Evolutionary conservation across 139 green algal genomes (phyloP).

Genomic region (Chlorella sp.): DNA sequence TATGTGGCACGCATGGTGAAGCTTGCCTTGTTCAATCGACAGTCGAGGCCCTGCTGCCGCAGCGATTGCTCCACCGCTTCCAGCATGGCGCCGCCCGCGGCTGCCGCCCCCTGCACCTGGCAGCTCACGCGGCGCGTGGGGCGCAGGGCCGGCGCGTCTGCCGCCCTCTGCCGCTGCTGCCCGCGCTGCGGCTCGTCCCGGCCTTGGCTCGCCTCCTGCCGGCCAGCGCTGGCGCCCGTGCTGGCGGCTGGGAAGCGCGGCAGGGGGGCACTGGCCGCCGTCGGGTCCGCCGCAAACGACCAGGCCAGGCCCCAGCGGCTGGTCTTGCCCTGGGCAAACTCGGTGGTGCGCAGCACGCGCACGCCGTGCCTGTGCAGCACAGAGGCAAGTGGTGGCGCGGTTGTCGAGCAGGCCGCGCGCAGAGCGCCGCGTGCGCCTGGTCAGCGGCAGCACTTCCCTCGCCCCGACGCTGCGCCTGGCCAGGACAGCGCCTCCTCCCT

Average conservation of each 20-base stretch:
- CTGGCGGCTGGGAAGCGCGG: conserved; percentile 48
- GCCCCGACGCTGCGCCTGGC: no score
- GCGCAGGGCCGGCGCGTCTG: conserved; percentile 48
- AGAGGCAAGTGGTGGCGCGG: no score
- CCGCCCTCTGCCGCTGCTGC: conserved; percentile 46
- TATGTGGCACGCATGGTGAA: conserved; percentile 6
- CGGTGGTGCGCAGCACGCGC: conserved; percentile 71
- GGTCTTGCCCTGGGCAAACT: conserved; percentile 86
- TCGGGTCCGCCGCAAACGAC: conserved; percentile 70
- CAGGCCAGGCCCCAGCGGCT: conserved; percentile 88
- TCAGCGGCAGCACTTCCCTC: no score
- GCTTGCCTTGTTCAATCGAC: neutral
- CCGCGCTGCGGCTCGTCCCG: conserved; percentile 62
- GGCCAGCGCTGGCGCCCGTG: conserved; percentile 50
- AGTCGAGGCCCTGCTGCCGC: neutral
- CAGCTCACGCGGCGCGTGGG: conserved; percentile 1
- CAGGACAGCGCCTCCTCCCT: no score
- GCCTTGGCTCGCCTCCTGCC: conserved; percentile 40
- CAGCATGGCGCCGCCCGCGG: neutral
- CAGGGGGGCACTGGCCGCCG: conserved; percentile 56
- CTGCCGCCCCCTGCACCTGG: neutral
- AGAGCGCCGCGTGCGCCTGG: conserved; percentile 17
- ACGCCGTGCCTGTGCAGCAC: conserved; percentile 61
- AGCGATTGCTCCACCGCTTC: neutral
- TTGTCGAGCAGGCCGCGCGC: conserved; percentile 51